Evolutionary conservation across 495 filamentous ascomycete species (phyloP).

Genomic region (Trichoderma gamsii): DNA sequence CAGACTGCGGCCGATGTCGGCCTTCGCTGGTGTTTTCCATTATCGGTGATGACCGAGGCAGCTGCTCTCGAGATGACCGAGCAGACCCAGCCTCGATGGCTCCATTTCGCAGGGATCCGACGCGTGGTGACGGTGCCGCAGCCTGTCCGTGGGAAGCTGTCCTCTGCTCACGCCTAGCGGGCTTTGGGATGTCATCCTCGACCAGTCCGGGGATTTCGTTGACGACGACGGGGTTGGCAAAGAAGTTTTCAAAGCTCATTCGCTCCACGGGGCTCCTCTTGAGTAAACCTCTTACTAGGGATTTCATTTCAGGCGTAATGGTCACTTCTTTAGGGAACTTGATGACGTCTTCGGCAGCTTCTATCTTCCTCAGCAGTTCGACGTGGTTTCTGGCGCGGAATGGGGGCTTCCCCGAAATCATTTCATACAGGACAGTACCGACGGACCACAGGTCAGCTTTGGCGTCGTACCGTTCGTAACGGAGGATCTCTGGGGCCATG

Average conservation of each 20-base stretch:
- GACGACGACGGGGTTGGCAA: constrained; percentile 64
- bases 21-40: constrained; percentile 33
- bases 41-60: constrained; percentile 33
- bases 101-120: constrained; percentile 18
- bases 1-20: constrained; percentile 15
- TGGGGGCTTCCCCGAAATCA: constrained; percentile 84
- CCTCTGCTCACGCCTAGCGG: constrained; percentile 28
- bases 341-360: constrained; percentile 76
- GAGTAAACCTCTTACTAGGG: constrained; percentile 70
- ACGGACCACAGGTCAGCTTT: constrained; percentile 97
- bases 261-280: constrained; percentile 81
- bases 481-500: constrained; percentile 96
- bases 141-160: constrained; percentile 14
- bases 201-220: constrained; percentile 78
- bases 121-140: constrained; percentile 1
- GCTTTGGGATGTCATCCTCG: constrained; percentile 60
- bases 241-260: constrained; percentile 77
- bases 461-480: constrained; percentile 95
- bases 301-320: constrained; percentile 72
- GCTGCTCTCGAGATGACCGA: constrained; percentile 32
- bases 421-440: constrained; percentile 90
- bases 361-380: constrained; percentile 85
- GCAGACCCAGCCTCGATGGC: constrained; percentile 29
- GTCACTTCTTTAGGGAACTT: constrained; percentile 67
- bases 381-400: constrained; percentile 93